These are phyloP conservation scores for Penicillium olsonii DNA, from an alignment of 2,329 filamentous ascomycete species.

Conservation along the genomic window DNA sequence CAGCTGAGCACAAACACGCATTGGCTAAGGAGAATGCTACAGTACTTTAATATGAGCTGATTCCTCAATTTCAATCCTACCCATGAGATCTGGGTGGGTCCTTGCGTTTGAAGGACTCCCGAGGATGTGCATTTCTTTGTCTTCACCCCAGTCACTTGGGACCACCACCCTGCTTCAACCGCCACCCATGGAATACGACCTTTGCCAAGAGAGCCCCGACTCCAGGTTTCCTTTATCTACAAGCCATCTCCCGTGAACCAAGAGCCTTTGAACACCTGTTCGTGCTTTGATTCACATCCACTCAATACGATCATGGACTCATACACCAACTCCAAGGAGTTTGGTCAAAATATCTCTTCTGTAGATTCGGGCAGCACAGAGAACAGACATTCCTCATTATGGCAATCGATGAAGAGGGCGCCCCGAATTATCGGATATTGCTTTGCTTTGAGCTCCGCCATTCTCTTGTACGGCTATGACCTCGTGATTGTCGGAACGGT, in stretches of 20 bases:
- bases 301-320: not conserved
- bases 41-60: not conserved
- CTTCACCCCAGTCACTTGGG: not conserved
- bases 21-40: not conserved
- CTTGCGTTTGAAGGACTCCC: not conserved
- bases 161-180: not conserved
- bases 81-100: not conserved
- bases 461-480: slow-evolving; percentile 32
- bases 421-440: slow-evolving; percentile 19
- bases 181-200: not conserved
- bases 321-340: slow-evolving; percentile 1
- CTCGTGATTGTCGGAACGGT: slow-evolving; percentile 30
- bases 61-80: not conserved
- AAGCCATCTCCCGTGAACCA: not conserved
- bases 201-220: not conserved
- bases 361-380: not conserved
- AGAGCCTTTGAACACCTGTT: not conserved
- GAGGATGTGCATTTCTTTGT: not conserved
- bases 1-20: not conserved
- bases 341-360: slow-evolving; percentile 6
- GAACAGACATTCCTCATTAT: slow-evolving; percentile 13
- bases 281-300: not conserved
- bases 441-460: slow-evolving; percentile 21
- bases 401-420: slow-evolving; percentile 18
- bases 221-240: slow-evolving; percentile 3